These are phyloP conservation scores for Tubosaeta sp. DNA, from an alignment of 768 basidiomycete species.

Conservation along the genomic window DNA sequence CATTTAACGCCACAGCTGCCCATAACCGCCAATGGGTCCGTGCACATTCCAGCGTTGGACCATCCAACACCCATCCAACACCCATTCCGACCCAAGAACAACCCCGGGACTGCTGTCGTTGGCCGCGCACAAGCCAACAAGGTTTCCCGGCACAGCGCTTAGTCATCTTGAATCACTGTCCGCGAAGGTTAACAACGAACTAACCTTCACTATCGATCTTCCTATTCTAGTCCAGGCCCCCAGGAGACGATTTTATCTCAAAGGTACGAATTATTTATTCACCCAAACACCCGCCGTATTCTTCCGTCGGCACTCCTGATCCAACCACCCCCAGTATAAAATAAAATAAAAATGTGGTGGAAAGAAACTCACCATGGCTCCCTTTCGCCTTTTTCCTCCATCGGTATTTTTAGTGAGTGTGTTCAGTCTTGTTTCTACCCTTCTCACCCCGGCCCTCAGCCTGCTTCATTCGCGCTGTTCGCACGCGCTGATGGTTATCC, in stretches of 20 bases:
- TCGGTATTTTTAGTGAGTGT: conserved; percentile 5
- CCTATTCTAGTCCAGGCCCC: not conserved
- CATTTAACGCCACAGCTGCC: conserved; percentile 31
- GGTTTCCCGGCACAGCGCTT: conserved; percentile 28
- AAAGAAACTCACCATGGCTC: not conserved
- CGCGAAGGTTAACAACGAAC: conserved; percentile 18
- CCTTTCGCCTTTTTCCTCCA: not conserved
- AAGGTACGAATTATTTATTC: too few species aligned
- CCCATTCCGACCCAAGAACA: not conserved
- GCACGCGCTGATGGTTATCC: conserved; percentile 3
- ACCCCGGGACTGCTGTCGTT: not conserved
- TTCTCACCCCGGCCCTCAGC: conserved; percentile 9
- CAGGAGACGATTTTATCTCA: not conserved
- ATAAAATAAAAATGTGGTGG: too few species aligned
- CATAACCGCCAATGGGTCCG: conserved; percentile 30
- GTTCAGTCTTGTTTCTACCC: not conserved
- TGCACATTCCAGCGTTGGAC: conserved; percentile 7
- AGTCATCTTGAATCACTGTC: conserved; percentile 28
- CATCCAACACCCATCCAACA: not conserved
- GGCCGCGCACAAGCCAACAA: conserved; percentile 2
- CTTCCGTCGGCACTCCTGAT: not conserved
- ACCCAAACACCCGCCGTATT: too few species aligned
- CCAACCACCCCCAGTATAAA: not conserved
- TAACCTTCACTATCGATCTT: not conserved
- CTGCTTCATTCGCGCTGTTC: conserved; percentile 1